Evolutionary conservation across 1,284 basidiomycete genomes (phyloP), one percentile per base, ranked within the genome.

Genomic region (Xerocomus minutiporus): DNA sequence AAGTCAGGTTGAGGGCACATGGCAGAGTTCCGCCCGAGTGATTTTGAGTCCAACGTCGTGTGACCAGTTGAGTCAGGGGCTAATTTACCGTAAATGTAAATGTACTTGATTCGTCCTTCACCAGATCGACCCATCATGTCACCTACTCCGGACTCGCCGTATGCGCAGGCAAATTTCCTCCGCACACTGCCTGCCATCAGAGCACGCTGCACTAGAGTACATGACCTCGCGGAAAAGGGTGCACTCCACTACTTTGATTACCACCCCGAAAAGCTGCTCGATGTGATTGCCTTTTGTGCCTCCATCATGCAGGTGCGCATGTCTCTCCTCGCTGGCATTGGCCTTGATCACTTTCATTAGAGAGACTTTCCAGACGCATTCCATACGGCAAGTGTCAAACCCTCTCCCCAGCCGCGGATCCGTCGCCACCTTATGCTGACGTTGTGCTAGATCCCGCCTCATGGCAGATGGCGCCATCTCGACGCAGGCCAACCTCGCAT

Each of bases 391-490:
- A 65, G 82, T 26, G 7, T 25, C 54, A 7, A 46, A 54, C 32
- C 42, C 31, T 41, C 51, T 50, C 38, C 29, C 48, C 26, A 23
- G 8, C 29, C 31, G 31, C 12, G 31, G 8, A 32, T 12, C 31
- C 12, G 31, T 32, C 31, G 31, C 5, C 31, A 44, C 28, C 31
- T 31, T 20, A n/a, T 25, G 6, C 42, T 44, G 28, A 44, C 28
- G 28, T 38, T 36, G 35, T 38, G 40, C 34, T 56, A 90, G 84
- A 95, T 96, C 51, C 87, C 88, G 1, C 89, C 93, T 15, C 95
- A 97, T 67, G 91, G 93, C 28, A 81, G 95, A 26, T 93, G 92
- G 87, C 78, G 92, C 43, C 95, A 97, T 69, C 86, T 97, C 55
- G 87, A 92, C 58, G 79, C 83, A 2, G 83, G 84, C 2, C 68